Evolutionary conservation across 106 monocot genomes (phyloP).

Genomic region (Ottelia alismoides): DNA sequence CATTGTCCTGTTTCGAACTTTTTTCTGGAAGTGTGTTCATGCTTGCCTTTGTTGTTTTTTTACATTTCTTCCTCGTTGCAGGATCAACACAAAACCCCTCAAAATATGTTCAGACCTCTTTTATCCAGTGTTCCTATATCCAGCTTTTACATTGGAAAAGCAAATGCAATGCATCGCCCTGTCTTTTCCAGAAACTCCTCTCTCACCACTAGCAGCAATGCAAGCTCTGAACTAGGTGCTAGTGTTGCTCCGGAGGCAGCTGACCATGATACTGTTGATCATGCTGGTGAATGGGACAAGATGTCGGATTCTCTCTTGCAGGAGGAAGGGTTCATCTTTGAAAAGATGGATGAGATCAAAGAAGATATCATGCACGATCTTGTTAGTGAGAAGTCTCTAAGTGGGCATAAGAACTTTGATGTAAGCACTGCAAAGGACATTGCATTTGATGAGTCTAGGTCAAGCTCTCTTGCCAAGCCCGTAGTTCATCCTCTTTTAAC

Average conservation of each 20-base stretch:
- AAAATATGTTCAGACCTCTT: conserved; percentile 91
- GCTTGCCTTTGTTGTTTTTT: neutral
- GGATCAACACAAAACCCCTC: conserved; percentile 78
- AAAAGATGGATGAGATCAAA: conserved; percentile 38
- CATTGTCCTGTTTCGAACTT: neutral
- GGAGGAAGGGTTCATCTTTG: conserved; percentile 56
- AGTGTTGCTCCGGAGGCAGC: conserved; percentile 26
- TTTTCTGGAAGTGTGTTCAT: neutral
- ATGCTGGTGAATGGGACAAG: conserved; percentile 33
- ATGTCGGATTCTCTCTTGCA: conserved; percentile 28
- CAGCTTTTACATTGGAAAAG: conserved; percentile 40
- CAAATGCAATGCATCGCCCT: conserved; percentile 28
- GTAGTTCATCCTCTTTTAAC: neutral
- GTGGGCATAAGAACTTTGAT: conserved; percentile 2
- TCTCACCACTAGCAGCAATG: conserved; percentile 71
- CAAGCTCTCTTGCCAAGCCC: neutral
- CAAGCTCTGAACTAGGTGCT: conserved; percentile 71
- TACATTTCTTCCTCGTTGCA: conserved; percentile 4
- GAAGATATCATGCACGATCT: conserved; percentile 18
- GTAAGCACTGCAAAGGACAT: conserved; percentile 5
- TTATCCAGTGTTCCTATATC: conserved; percentile 74
- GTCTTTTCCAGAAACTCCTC: conserved; percentile 84
- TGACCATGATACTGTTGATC: conserved; percentile 28
- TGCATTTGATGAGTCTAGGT: conserved; percentile 11
- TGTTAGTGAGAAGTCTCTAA: conserved; percentile 6